These are phyloP conservation scores for Taphrina betulina DNA, from an alignment of 1,139 yeast species.

Conservation along the genomic window DNA sequence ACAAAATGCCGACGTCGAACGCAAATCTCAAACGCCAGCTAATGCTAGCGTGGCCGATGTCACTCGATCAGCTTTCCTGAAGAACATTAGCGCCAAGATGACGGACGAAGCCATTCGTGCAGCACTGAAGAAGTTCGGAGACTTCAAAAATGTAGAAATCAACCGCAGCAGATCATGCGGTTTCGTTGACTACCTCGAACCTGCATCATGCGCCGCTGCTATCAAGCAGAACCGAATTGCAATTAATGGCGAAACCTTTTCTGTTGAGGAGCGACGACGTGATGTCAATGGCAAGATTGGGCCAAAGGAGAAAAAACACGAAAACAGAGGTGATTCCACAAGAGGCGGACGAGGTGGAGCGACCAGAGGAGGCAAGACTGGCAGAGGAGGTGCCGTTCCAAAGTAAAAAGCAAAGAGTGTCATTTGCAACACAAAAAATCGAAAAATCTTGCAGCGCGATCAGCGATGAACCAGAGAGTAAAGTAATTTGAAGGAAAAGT, in stretches of 20 bases:
- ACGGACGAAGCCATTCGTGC: constrained; percentile 42
- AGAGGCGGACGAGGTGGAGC: constrained; percentile 17
- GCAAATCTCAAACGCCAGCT: constrained; percentile 12
- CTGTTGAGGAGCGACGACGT: constrained; percentile 26
- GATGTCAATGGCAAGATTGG: constrained; percentile 26
- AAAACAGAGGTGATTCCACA: constrained; percentile 6
- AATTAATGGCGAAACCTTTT: constrained; percentile 18
- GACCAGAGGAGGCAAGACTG: not conserved
- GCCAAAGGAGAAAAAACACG: constrained; percentile 15
- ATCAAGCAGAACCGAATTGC: constrained; percentile 36
- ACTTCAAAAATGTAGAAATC: constrained; percentile 45
- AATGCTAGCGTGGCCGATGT: constrained; percentile 30
- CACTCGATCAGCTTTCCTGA: constrained; percentile 45
- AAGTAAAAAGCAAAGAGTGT: constrained; percentile 1
- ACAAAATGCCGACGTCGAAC: constrained; percentile 2
- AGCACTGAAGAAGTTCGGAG: constrained; percentile 44
- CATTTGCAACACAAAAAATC: not conserved
- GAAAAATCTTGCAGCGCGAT: constrained; percentile 4
- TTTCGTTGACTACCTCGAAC: constrained; percentile 47
- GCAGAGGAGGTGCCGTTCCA: constrained; percentile 9
- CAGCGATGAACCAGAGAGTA: constrained; percentile 9
- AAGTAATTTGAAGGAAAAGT: constrained; percentile 20
- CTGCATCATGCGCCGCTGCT: constrained; percentile 43
- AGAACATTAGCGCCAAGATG: constrained; percentile 43
- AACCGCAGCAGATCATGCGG: constrained; percentile 45